A percentile compares a stretch with the other conserved stretches of the same genome.
These are phyloP conservation scores for Cryptosporidium parvum DNA, from an alignment of 169 alveolate genomes.

Conservation along the genomic window DNA sequence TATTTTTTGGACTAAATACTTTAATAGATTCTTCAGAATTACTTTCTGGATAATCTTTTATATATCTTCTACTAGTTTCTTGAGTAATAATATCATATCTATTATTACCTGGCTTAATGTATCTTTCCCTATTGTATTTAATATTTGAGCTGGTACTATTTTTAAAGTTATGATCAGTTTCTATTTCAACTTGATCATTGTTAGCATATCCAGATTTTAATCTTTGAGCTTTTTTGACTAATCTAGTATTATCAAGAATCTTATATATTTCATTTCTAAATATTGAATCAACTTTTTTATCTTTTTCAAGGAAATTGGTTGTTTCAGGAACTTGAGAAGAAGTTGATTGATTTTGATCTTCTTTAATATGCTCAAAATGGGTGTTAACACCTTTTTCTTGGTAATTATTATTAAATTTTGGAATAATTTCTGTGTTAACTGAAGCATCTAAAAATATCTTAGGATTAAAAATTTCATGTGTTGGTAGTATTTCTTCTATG, in stretches of 20 bases:
- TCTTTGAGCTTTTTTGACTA: background rate
- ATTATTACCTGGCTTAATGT: slow-evolving; percentile 10
- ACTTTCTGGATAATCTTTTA: slow-evolving; percentile 11
- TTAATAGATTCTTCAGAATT: background rate
- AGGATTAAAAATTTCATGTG: background rate
- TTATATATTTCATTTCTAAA: slow-evolving; percentile 26
- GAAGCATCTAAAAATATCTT: background rate
- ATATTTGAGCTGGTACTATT: background rate
- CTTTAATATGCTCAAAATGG: background rate
- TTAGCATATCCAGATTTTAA: slow-evolving; percentile 20
- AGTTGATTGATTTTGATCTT: background rate
- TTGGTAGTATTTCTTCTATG: background rate
- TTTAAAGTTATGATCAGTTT: background rate
- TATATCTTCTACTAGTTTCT: background rate
- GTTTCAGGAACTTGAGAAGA: background rate
- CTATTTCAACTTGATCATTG: background rate
- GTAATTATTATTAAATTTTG: background rate
- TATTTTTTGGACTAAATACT: background rate
- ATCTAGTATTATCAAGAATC: slow-evolving; percentile 11
- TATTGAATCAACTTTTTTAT: slow-evolving; percentile 10
- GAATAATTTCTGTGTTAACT: background rate
- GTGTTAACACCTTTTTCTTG: slow-evolving; percentile 1
- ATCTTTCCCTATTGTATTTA: slow-evolving; percentile 10
- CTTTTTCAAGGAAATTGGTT: background rate
- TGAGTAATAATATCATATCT: slow-evolving; percentile 30